Evolutionary conservation across 345 rosid genomes (phyloP).

Genomic region (Citrus inodora): DNA sequence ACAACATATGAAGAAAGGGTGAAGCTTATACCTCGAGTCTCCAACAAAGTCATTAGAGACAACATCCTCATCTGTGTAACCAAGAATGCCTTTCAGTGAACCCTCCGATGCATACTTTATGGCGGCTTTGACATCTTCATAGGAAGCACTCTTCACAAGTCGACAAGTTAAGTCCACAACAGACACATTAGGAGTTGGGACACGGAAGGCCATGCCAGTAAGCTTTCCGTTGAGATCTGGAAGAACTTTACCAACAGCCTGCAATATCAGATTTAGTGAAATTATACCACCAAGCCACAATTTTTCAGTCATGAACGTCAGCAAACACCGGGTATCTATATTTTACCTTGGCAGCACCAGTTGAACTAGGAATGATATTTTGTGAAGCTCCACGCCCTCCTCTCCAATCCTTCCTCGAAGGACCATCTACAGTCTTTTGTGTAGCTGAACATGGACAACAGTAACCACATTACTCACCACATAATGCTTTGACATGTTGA

Average conservation of each 20-base stretch:
- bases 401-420: slow-evolving; percentile 99
- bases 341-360: slow-evolving; percentile 97
- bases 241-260: slow-evolving; percentile 99
- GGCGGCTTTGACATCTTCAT: slow-evolving; percentile 91
- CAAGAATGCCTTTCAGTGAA: slow-evolving; percentile 85
- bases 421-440: slow-evolving; percentile 98
- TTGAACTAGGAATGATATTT: slow-evolving; percentile 98
- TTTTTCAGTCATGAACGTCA: neutral
- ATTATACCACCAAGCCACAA: neutral
- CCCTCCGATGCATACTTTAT: slow-evolving; percentile 97
- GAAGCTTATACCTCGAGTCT: slow-evolving; percentile 65
- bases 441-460: slow-evolving; percentile 59
- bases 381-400: slow-evolving; percentile 98
- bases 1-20: neutral
- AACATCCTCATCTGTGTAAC: slow-evolving; percentile 95
- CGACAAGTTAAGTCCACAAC: slow-evolving; percentile 99
- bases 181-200: slow-evolving; percentile 93
- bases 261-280: neutral
- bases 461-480: slow-evolving; percentile 10
- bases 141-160: slow-evolving; percentile 88
- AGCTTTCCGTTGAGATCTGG: slow-evolving; percentile 97
- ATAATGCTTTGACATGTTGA: neutral
- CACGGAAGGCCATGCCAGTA: slow-evolving; percentile 99
- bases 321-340: neutral
- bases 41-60: slow-evolving; percentile 93